phyloP scores from a whole-genome alignment of 352 stramenopile genomes.

The Phytophthora capsici region DNA sequence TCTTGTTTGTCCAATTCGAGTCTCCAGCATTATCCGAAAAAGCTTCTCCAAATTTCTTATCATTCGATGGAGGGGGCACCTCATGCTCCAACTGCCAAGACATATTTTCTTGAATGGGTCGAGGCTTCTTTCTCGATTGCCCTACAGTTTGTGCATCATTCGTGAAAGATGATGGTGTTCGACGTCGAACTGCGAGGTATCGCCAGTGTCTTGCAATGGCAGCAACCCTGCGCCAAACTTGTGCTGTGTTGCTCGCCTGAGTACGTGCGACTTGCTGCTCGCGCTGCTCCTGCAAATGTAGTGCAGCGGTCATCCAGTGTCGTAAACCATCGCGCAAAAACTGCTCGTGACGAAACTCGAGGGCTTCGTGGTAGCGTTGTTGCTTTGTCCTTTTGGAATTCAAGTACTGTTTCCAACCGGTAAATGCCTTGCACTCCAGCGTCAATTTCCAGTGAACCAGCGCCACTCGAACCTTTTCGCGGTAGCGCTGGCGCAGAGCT shows the following conservation, averaged over 20 bases:
- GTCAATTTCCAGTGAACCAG: slow-evolving; percentile 66
- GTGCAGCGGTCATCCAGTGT: slow-evolving; percentile 54
- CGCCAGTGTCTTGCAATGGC: slow-evolving; percentile 45
- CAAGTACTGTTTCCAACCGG: slow-evolving; percentile 46
- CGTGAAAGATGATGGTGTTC: slow-evolving; percentile 3
- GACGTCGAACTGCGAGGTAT: slow-evolving; percentile 28
- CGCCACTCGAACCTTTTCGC: slow-evolving; percentile 37
- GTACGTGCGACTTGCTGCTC: slow-evolving; percentile 25
- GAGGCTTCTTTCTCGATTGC: neutral
- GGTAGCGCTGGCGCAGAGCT: slow-evolving; percentile 9
- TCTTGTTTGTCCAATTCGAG: slow-evolving; percentile 16
- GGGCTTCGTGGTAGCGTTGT: slow-evolving; percentile 49
- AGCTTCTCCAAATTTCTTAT: neutral
- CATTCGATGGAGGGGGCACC: neutral
- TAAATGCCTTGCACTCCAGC: slow-evolving; percentile 39
- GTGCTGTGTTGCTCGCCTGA: slow-evolving; percentile 28
- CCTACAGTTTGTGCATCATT: slow-evolving; percentile 3
- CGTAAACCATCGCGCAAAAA: slow-evolving; percentile 53
- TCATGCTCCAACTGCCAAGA: slow-evolving; percentile 9
- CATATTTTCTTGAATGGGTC: slow-evolving; percentile 8
- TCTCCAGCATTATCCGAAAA: neutral
- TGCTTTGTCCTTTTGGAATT: slow-evolving; percentile 37
- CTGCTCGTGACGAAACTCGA: slow-evolving; percentile 57
- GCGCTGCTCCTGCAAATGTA: slow-evolving; percentile 46
- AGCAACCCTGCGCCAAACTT: slow-evolving; percentile 39